These are phyloP conservation scores for Picea abies DNA, from an alignment of 83 land plant genomes.

Conservation along the genomic window DNA sequence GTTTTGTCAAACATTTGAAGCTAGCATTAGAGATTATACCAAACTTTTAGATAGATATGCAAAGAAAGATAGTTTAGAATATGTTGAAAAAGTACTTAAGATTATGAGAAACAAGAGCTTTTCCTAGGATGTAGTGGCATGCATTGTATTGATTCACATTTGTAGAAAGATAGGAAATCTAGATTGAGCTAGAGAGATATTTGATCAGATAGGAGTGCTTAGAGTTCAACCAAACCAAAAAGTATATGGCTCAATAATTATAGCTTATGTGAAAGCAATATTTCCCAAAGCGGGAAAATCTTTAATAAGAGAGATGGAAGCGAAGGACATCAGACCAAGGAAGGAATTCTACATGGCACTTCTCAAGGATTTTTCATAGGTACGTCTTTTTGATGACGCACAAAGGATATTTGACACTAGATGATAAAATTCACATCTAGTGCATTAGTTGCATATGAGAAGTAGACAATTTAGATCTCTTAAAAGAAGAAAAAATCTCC, in stretches of 20 bases:
- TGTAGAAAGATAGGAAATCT: constrained; percentile 59
- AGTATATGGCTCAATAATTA: constrained; percentile 70
- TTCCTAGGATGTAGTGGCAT: constrained; percentile 41
- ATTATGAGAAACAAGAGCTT: constrained; percentile 57
- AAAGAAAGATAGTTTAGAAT: constrained; percentile 38
- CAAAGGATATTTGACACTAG: too few species aligned
- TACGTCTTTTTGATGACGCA: too few species aligned
- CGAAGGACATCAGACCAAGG: too few species aligned
- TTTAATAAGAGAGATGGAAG: constrained; percentile 16
- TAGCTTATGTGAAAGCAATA: constrained; percentile 67
- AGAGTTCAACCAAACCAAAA: constrained; percentile 58
- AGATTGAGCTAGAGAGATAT: constrained; percentile 47
- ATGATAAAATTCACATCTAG: too few species aligned
- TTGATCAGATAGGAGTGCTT: constrained; percentile 37
- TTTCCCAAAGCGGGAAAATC: constrained; percentile 39
- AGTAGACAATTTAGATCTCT: too few species aligned
- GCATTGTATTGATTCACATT: constrained; percentile 45
- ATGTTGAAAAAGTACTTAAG: constrained; percentile 63
- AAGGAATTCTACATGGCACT: too few species aligned
- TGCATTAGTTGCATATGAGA: too few species aligned
- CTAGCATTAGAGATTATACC: constrained; percentile 54
- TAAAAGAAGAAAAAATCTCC: too few species aligned
- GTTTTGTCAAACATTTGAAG: constrained; percentile 16
- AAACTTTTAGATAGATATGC: constrained; percentile 54
- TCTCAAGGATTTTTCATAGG: too few species aligned